These are phyloP conservation scores for Globisporangium camurandrum DNA, from an alignment of 352 stramenopile species.

Conservation along the genomic window DNA sequence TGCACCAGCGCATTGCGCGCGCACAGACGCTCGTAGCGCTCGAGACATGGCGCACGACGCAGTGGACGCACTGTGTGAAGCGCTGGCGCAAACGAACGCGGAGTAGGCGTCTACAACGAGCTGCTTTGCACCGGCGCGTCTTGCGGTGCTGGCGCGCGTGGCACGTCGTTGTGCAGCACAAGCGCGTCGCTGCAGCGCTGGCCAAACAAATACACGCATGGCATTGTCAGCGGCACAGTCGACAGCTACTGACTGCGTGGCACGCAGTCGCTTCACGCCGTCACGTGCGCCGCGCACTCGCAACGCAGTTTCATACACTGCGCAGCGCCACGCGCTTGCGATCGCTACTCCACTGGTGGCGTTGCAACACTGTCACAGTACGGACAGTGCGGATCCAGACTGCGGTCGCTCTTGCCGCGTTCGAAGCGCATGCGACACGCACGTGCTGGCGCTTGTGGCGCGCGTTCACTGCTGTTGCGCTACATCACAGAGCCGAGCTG, in stretches of 20 bases:
- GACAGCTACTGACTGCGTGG: constrained; percentile 18
- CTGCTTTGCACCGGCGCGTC: neutral
- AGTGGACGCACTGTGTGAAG: neutral
- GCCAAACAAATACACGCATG: neutral
- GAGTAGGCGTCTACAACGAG: neutral
- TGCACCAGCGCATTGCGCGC: constrained; percentile 7
- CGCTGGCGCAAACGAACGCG: constrained; percentile 2
- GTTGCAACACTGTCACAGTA: constrained; percentile 12
- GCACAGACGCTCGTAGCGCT: constrained; percentile 18
- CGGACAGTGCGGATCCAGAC: constrained; percentile 18
- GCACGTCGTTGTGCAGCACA: neutral
- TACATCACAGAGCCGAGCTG: constrained; percentile 23
- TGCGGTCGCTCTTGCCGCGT: constrained; percentile 17
- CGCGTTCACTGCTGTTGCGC: constrained; percentile 12
- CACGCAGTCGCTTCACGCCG: constrained; percentile 5
- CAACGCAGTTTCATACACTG: constrained; percentile 21
- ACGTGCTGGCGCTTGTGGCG: constrained; percentile 21
- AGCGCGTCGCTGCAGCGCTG: neutral
- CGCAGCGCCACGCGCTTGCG: constrained; percentile 21
- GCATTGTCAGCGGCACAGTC: neutral
- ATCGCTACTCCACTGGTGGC: constrained; percentile 22
- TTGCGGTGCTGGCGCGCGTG: constrained; percentile 5
- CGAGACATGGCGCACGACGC: constrained; percentile 19
- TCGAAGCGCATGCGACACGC: constrained; percentile 8
- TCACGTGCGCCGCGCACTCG: constrained; percentile 11